phyloP scores from a whole-genome alignment of 1,139 yeast species.

The Yamadazyma friedrichii region DNA sequence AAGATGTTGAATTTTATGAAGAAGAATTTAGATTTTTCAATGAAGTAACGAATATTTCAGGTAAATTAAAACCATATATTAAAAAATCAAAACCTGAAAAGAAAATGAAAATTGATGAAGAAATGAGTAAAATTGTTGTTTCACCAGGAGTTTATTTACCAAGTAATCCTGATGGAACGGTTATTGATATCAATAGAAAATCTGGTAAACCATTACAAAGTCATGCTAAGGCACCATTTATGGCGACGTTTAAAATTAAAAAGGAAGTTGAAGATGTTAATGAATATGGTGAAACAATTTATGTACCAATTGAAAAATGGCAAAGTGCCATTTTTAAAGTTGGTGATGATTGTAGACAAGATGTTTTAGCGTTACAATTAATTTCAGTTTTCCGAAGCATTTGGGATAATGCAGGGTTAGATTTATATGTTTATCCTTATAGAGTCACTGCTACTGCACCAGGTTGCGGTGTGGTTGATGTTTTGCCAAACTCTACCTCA shows the following conservation, averaged over 20 bases:
- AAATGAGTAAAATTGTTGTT: slow-evolving; percentile 78
- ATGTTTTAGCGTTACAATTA: slow-evolving; percentile 88
- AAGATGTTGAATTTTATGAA: slow-evolving; percentile 68
- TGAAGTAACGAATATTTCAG: slow-evolving; percentile 90
- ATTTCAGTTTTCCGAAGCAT: slow-evolving; percentile 89
- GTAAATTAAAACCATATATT: slow-evolving; percentile 89
- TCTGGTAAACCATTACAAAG: slow-evolving; percentile 97
- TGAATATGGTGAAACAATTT: slow-evolving; percentile 40
- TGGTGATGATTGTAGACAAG: slow-evolving; percentile 99
- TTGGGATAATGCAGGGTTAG: slow-evolving; percentile 86
- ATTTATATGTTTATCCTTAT: slow-evolving; percentile 87
- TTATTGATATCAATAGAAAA: slow-evolving; percentile 85
- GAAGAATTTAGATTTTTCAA: slow-evolving; percentile 87
- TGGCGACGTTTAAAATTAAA: slow-evolving; percentile 90
- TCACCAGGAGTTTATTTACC: slow-evolving; percentile 90
- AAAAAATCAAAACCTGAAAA: slow-evolving; percentile 94
- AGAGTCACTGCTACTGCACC: slow-evolving; percentile 98
- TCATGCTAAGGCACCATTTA: slow-evolving; percentile 97
- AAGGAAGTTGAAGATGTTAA: slow-evolving; percentile 49
- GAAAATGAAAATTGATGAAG: slow-evolving; percentile 94
- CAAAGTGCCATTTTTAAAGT: slow-evolving; percentile 97
- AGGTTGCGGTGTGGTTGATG: slow-evolving; percentile 98
- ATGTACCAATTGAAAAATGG: slow-evolving; percentile 58
- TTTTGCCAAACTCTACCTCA: slow-evolving; percentile 88
- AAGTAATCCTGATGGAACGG: slow-evolving; percentile 94